Percentiles rank a stretch among this genome's conserved stretches.
Evolutionary conservation across 306 rosid genomes (phyloP).

Genomic region (Parietaria judaica): DNA sequence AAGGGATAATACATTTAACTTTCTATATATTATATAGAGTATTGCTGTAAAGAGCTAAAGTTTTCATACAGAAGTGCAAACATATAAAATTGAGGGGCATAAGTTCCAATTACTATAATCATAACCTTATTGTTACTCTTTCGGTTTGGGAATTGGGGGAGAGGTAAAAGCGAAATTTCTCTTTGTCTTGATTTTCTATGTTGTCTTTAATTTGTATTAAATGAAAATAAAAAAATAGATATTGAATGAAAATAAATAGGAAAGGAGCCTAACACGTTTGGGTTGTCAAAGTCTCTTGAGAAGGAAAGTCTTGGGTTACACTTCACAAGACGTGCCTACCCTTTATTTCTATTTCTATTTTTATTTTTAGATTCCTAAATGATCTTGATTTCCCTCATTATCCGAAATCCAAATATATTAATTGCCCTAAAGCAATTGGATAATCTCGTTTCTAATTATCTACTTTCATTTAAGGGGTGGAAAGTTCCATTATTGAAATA

Average conservation of each 20-base stretch:
- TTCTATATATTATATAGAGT: too few species aligned
- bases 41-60: too few species aligned
- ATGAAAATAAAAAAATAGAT: neutral
- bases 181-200: neutral
- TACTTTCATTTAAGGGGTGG: neutral
- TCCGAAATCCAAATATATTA: neutral
- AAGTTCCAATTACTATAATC: too few species aligned
- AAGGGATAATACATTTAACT: too few species aligned
- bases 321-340: constrained; percentile 14
- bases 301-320: neutral
- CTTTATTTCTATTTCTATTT: neutral
- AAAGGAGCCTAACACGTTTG: constrained; percentile 28
- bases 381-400: neutral
- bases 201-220: neutral
- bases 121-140: neutral
- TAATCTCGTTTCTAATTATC: neutral
- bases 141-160: neutral
- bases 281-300: constrained; percentile 33
- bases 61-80: too few species aligned
- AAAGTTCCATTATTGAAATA: neutral
- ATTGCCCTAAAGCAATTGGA: neutral
- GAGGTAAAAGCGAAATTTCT: neutral
- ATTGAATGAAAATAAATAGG: neutral
- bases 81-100: too few species aligned
- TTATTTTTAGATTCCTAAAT: neutral